These are phyloP conservation scores for Eucalyptus brandiana DNA, from an alignment of 345 rosid genomes.

Conservation along the genomic window DNA sequence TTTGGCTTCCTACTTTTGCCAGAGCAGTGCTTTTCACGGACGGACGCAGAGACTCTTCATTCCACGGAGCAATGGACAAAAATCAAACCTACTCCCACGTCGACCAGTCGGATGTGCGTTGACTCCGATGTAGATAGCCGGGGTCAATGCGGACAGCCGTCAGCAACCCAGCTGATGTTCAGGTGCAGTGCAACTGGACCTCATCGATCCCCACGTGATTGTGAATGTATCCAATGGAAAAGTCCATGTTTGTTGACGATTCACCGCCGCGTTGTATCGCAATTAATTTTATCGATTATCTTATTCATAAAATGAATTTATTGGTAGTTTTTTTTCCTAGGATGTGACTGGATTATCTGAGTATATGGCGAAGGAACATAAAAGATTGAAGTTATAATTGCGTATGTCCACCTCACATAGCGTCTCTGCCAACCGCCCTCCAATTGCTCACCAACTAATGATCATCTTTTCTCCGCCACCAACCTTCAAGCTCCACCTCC, in stretches of 20 bases:
- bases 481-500: neutral
- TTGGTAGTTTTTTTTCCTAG: rapidly evolving
- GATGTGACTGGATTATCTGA: neutral
- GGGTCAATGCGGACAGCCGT: neutral
- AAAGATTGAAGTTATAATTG: too few species aligned
- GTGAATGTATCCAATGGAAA: neutral
- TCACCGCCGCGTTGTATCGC: neutral
- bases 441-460: neutral
- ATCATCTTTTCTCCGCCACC: neutral
- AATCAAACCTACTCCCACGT: neutral
- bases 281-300: rapidly evolving
- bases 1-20: neutral
- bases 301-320: neutral
- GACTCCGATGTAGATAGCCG: neutral
- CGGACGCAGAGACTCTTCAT: neutral
- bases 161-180: neutral
- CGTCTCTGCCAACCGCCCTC: neutral
- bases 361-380: neutral
- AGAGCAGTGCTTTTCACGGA: neutral
- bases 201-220: rapidly evolving
- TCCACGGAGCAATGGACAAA: neutral
- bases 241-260: neutral
- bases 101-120: neutral
- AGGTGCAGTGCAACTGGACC: neutral
- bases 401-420: neutral